Base-by-base conservation (phyloP, 306 rosid species). In the Fragaria iinumae region DNA sequence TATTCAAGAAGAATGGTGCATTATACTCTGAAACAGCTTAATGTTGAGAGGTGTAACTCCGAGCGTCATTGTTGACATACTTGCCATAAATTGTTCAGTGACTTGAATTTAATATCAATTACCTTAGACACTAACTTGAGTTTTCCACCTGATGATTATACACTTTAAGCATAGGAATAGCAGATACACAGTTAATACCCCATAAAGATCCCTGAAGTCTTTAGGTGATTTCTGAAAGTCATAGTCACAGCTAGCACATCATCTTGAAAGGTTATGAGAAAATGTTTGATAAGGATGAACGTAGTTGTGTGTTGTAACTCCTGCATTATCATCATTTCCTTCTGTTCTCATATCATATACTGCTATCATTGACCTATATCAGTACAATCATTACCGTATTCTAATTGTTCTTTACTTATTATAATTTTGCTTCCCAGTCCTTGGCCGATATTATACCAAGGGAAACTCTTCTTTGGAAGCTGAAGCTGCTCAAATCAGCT, bases 381-480 rank as follows among this genome's bases (percentile, higher is more conserved):
- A 44, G 48, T 44, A 44, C 48, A 9, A 44, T 11, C 9, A 41
- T 41, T 41, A 41, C 44, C 0, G 44, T 41, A 8, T 1, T 7
- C 44, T 41, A 41, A 5, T 41, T 41, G 44, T 41, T 41, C 44
- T 41, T 6, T 8, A 41, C 44, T 7, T 41, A 0, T 11, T 45
- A 45, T 3, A 45, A 11, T 81, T 81, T 85, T 52, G 71, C 8
- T 49, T 84, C 39, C 68, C 88, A 95, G 99, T 91, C 82, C 48
- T 69, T 95, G 73, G 82, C 86, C 65, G 76, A 87, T 80, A 87
- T 95, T 84, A 71, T 95, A 79, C 97, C 99, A 2, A 92, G 74
- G 80, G 90, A 86, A 38, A 84, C 92, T 69, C 93, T 95, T 91
- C 87, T 89, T 43, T 95, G 99, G 99, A 96, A 92, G 88, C 85